Evolutionary conservation across 2,329 filamentous ascomycete species (phyloP).

Genomic region (Fusarium succisae): DNA sequence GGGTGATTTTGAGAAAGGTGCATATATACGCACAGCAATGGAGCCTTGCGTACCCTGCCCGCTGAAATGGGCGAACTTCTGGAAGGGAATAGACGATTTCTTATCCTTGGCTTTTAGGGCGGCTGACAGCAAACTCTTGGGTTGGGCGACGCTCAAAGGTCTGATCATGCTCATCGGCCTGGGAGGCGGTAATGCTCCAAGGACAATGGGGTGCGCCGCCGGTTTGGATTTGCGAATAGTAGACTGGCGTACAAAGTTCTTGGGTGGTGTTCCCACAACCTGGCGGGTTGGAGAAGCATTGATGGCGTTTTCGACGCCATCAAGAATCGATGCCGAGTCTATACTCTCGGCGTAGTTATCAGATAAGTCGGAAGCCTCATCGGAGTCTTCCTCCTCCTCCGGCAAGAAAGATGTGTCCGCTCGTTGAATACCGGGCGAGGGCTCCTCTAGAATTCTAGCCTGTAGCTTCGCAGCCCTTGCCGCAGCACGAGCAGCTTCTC

Average conservation of each 20-base stretch:
- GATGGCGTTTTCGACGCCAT: slow-evolving; percentile 68
- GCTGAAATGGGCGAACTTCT: slow-evolving; percentile 78
- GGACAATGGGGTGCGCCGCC: slow-evolving; percentile 62
- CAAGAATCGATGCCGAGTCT: slow-evolving; percentile 77
- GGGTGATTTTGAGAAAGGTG: slow-evolving; percentile 72
- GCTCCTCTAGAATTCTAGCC: slow-evolving; percentile 52
- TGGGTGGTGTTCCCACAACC: slow-evolving; percentile 71
- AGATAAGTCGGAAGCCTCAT: slow-evolving; percentile 69
- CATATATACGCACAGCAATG: slow-evolving; percentile 80
- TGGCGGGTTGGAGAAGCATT: slow-evolving; percentile 64
- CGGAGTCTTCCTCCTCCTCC: slow-evolving; percentile 68
- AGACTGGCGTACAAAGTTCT: slow-evolving; percentile 68
- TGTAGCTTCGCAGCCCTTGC: slow-evolving; percentile 53
- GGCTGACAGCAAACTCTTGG: slow-evolving; percentile 76
- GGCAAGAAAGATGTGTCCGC: slow-evolving; percentile 62
- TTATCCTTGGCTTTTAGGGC: slow-evolving; percentile 77
- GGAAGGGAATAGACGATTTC: slow-evolving; percentile 75
- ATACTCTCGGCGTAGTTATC: slow-evolving; percentile 73
- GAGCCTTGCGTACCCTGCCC: slow-evolving; percentile 83
- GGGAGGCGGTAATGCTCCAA: slow-evolving; percentile 76
- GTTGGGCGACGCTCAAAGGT: slow-evolving; percentile 73
- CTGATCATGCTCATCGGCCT: slow-evolving; percentile 71
- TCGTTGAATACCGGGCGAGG: slow-evolving; percentile 52
- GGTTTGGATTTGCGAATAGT: slow-evolving; percentile 71
- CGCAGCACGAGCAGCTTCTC: slow-evolving; percentile 68